phyloP scores from a whole-genome alignment of 192 early-diverging fungal genomes.

The Coemansia sp. region DNA sequence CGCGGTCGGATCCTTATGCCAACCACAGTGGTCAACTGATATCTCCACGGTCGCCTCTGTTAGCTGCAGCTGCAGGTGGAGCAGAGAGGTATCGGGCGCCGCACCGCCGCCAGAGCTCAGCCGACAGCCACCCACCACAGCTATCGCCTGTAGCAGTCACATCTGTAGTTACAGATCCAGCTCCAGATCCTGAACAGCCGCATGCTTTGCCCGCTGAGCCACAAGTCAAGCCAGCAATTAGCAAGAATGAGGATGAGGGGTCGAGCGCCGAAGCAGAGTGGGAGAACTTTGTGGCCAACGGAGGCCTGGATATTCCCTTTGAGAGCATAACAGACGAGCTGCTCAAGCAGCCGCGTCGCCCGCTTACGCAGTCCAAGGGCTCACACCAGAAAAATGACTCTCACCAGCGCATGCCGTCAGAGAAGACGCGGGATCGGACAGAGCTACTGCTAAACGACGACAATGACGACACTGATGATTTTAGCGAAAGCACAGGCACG shows the following conservation, averaged over 20 bases:
- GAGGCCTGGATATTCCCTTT: conserved; percentile 48
- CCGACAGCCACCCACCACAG: conserved; percentile 13
- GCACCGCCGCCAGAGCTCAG: conserved; percentile 42
- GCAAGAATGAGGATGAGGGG: conserved; percentile 17
- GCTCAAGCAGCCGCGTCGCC: conserved; percentile 26
- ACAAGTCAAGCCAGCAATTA: neutral
- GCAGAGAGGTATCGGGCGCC: conserved; percentile 39
- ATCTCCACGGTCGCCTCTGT: conserved; percentile 20
- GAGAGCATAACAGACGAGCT: conserved; percentile 49
- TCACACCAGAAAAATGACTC: neutral
- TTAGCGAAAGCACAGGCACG: conserved; percentile 11
- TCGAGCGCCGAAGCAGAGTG: conserved; percentile 41
- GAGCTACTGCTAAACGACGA: conserved; percentile 16
- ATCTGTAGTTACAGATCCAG: neutral
- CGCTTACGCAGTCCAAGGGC: neutral
- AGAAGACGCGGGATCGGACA: conserved; percentile 11
- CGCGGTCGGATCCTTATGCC: neutral
- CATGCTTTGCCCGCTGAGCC: neutral
- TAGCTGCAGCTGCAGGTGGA: neutral
- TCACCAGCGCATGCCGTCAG: neutral
- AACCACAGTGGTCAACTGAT: neutral
- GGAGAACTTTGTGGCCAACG: conserved; percentile 56
- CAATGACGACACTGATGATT: conserved; percentile 29
- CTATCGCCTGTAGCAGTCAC: neutral
- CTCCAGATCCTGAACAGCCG: neutral